A percentile compares a stretch with the other conserved stretches of the same genome.
These are phyloP conservation scores for Clonostachys byssicola DNA, from an alignment of 2,329 filamentous ascomycete genomes.

Conservation along the genomic window DNA sequence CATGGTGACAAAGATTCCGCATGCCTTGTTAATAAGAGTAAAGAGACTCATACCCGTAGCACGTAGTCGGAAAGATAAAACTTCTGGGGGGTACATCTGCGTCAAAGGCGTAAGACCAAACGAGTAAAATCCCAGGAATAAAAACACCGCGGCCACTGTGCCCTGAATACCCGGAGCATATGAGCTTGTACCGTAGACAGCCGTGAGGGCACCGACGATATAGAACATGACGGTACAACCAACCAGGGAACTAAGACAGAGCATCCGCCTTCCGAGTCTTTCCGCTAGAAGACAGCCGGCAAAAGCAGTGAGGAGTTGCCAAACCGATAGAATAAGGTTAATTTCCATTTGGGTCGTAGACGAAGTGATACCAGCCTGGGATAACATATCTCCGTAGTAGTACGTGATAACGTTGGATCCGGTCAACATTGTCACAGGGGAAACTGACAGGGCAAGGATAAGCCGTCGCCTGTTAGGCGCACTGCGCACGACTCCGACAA, in stretches of 20 bases:
- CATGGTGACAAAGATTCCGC: constrained; percentile 10
- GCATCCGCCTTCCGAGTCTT: constrained; percentile 5
- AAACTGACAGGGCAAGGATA: constrained; percentile 1
- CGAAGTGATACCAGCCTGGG: constrained; percentile 1
- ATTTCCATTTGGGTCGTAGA: constrained; percentile 10
- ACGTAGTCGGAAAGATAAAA: constrained; percentile 8
- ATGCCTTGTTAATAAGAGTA: background rate
- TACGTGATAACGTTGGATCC: constrained; percentile 5
- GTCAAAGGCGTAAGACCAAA: constrained; percentile 8
- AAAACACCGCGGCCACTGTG: constrained; percentile 8
- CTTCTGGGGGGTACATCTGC: constrained; percentile 8
- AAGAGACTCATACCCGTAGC: constrained; percentile 5
- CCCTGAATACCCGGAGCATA: constrained; percentile 4
- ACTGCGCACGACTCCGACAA: background rate
- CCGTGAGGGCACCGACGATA: constrained; percentile 3
- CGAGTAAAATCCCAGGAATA: constrained; percentile 9
- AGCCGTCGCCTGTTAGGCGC: constrained; percentile 1
- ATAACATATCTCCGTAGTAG: constrained; percentile 5
- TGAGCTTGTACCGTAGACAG: background rate
- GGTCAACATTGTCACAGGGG: constrained; percentile 7
- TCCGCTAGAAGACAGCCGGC: constrained; percentile 1
- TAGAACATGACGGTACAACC: constrained; percentile 2
- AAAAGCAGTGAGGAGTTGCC: constrained; percentile 8
- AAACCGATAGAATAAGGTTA: constrained; percentile 9
- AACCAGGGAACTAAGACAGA: background rate